Evolutionary conservation across 2,329 filamentous ascomycete genomes (phyloP), one percentile per base, ranked within the genome.

Genomic region (Ploettnerulaceae sp.): DNA sequence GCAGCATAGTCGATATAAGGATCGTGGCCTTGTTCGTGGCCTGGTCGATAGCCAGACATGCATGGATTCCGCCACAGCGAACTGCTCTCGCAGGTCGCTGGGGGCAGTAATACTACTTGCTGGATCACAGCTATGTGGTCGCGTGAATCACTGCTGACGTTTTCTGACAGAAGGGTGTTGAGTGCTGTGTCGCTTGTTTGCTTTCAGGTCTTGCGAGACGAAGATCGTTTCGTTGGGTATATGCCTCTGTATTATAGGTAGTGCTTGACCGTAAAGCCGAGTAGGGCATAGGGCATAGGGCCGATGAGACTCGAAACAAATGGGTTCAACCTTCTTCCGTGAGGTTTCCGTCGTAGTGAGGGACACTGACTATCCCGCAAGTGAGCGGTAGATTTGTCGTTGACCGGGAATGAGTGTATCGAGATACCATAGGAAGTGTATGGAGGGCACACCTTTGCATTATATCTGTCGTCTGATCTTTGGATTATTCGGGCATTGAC

Each of bases 21-120:
- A 73, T 61, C 56, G 57, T 61, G 59, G 45, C 54, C 56, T 51
- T 52, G 49, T 48, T 54, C 79, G 67, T 71, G 66, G 64, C 75
- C 76, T 70, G 79, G 74, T 76, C 81, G 79, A 74, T 86, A 87
- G 69, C 56, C 57, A 60, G 61, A 64, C 61, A 63, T 77, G 69
- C 80, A 84, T 84, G 76, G 79, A 79, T 79, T 76, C 79, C 79
- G 80, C 82, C 81, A 85, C 82, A 85, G 81, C 81, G 75, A 76
- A 70, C 72, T 80, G 81, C 82, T 78, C 81, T 81, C 79, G 79
- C 81, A 81, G 81, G 76, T 74, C 76, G 76, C 78, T 73, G 77
- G 73, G 69, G 67, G 76, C 64, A 78, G 72, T 65, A 76, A 39
- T 48, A 57, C 44, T 57, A 61, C 50, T 49, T 56, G 57, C 51